A percentile compares a stretch with the other conserved stretches of the same genome.
Conservation (phyloP, 164 flowering plant species). For the Sedum album region DNA sequence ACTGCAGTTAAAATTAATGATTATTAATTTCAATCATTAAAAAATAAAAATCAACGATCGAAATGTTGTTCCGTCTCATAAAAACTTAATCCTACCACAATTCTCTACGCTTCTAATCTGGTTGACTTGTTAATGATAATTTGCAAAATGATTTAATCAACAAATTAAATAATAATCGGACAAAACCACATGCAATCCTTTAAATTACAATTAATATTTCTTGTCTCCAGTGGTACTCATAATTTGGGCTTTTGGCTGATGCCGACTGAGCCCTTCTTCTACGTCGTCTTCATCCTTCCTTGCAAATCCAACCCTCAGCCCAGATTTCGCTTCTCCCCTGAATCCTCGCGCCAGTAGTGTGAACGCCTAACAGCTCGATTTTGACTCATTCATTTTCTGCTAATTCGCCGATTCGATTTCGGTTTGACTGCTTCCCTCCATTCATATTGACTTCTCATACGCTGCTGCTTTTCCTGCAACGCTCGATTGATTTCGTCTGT, state of each 20-base stretch:
- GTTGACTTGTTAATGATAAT: no score
- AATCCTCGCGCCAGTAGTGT: not conserved
- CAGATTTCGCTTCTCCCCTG: not conserved
- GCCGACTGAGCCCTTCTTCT: not conserved
- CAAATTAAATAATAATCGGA: no score
- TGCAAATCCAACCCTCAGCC: conserved; percentile 4
- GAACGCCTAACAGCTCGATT: not conserved
- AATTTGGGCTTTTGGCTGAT: not conserved
- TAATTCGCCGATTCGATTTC: not conserved
- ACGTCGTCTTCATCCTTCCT: not conserved
- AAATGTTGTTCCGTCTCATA: no score
- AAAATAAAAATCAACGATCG: no score
- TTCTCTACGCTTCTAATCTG: no score
- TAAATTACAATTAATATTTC: no score
- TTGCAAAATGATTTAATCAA: no score
- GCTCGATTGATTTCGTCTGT: not conserved
- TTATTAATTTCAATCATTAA: no score
- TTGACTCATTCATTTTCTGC: not conserved
- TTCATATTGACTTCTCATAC: not conserved
- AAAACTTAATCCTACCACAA: no score
- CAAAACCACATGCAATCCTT: no score
- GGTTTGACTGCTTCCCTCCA: not conserved
- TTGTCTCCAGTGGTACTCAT: no score
- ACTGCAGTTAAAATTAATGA: no score
- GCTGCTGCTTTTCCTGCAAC: not conserved